Percentiles rank a stretch among this genome's conserved stretches.
These are phyloP conservation scores for Ophiocordyceps sinensis DNA, from an alignment of 2,329 filamentous ascomycete species.

Conservation along the genomic window DNA sequence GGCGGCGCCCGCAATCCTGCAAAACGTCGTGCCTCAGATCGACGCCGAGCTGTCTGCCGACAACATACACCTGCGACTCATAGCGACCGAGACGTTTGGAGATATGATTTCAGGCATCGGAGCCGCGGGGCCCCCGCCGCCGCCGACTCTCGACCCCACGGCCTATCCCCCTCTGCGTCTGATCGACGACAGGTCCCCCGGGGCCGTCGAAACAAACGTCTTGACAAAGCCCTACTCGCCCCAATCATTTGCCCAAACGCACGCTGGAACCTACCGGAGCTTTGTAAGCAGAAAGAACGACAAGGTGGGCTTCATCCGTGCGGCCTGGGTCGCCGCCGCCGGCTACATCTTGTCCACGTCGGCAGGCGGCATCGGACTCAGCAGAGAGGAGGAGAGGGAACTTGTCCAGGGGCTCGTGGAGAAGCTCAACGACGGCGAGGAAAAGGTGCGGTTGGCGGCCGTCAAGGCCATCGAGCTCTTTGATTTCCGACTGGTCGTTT, in stretches of 20 bases:
- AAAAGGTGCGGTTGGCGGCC: conserved; percentile 81
- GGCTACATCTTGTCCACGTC: conserved; percentile 84
- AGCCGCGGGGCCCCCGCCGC: conserved; percentile 68
- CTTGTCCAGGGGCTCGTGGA: conserved; percentile 63
- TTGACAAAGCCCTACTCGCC: conserved; percentile 74
- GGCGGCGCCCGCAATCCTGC: conserved; percentile 72
- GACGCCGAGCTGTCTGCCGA: conserved; percentile 87
- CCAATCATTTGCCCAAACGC: conserved; percentile 76
- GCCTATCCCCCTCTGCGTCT: conserved; percentile 69
- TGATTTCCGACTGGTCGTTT: conserved; percentile 63
- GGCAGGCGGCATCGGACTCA: conserved; percentile 77
- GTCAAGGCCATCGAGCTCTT: conserved; percentile 74
- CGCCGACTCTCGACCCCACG: conserved; percentile 60
- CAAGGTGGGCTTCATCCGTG: conserved; percentile 67
- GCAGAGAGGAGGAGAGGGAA: conserved; percentile 62
- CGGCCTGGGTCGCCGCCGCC: conserved; percentile 72
- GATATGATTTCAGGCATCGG: conserved; percentile 92
- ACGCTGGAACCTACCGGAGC: conserved; percentile 63
- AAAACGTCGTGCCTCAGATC: conserved; percentile 86
- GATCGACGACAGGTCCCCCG: conserved; percentile 34
- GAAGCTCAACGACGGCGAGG: conserved; percentile 76
- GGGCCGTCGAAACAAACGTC: conserved; percentile 40
- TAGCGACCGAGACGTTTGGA: conserved; percentile 88
- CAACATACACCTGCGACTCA: conserved; percentile 67
- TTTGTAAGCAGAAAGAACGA: conserved; percentile 80